Conservation (phyloP, 164 flowering plant species). For the Berberis vulgaris region DNA sequence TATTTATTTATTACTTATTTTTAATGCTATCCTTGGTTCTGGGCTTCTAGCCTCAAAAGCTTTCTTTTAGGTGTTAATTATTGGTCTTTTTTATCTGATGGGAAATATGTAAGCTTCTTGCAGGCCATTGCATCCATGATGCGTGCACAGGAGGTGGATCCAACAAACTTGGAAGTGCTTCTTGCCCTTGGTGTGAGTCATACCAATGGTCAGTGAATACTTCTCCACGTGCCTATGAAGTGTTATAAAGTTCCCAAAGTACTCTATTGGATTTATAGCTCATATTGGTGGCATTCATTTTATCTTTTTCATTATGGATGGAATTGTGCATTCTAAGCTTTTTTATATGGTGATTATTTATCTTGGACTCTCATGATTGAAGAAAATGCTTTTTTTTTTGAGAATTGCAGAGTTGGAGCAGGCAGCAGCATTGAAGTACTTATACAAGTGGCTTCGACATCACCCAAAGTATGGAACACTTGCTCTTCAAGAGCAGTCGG, state of each 20-base stretch:
- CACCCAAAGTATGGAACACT: slow-evolving; percentile 81
- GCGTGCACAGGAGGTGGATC: slow-evolving; percentile 91
- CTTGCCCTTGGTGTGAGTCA: slow-evolving; percentile 99
- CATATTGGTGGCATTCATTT: too few species aligned
- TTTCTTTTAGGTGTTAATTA: slow-evolving; percentile 4
- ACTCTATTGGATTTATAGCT: too few species aligned
- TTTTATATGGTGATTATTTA: too few species aligned
- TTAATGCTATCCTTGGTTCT: too few species aligned
- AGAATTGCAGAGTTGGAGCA: slow-evolving; percentile 80
- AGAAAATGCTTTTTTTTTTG: slow-evolving; percentile 16
- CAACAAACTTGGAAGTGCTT: slow-evolving; percentile 92
- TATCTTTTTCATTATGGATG: too few species aligned
- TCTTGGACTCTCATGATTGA: not conserved
- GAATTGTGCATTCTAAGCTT: too few species aligned
- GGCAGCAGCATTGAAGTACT: slow-evolving; percentile 76
- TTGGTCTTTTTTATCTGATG: not conserved
- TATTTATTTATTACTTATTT: too few species aligned
- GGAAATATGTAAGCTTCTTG: slow-evolving; percentile 8
- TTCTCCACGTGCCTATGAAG: slow-evolving; percentile 1
- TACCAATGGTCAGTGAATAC: slow-evolving; percentile 71
- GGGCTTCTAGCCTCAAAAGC: too few species aligned
- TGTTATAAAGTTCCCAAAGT: too few species aligned
- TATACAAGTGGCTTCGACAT: slow-evolving; percentile 80
- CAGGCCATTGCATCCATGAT: slow-evolving; percentile 99
- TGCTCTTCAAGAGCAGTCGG: slow-evolving; percentile 47